Percentiles rank a stretch among this genome's conserved stretches.
Conservation (phyloP, 2,329 filamentous ascomycete genomes). For the Drechslerella dactyloides region DNA sequence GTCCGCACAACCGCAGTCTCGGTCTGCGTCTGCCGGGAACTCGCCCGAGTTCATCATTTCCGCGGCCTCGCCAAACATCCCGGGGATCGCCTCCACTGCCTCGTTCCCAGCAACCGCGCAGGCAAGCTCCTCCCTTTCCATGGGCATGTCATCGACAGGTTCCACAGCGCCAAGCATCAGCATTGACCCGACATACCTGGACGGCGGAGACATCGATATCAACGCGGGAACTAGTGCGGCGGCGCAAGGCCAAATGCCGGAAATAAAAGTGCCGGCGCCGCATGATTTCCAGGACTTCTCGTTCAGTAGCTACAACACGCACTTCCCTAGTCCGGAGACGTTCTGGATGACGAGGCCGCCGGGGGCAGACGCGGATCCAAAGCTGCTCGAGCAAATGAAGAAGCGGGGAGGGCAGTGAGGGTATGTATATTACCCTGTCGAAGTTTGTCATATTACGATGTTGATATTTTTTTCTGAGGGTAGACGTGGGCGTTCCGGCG, state of each 20-base stretch:
- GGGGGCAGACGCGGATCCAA: constrained; percentile 4
- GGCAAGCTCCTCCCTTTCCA: constrained; percentile 4
- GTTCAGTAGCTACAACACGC: constrained; percentile 29
- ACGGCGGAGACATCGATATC: constrained; percentile 12
- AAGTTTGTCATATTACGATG: too few species aligned
- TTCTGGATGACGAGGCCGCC: constrained; percentile 15
- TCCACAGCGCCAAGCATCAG: constrained; percentile 22
- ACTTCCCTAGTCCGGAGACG: constrained; percentile 28
- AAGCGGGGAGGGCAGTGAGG: not conserved
- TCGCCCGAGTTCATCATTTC: constrained; percentile 34
- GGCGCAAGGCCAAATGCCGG: constrained; percentile 3
- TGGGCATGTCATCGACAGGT: not conserved
- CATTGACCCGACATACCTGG: constrained; percentile 31
- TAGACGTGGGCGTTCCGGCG: too few species aligned
- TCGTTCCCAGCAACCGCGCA: not conserved
- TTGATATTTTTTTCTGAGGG: too few species aligned
- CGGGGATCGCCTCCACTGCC: not conserved
- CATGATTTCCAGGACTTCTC: constrained; percentile 41
- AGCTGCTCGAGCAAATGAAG: constrained; percentile 31
- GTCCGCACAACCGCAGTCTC: constrained; percentile 2
- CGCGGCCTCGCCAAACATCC: constrained; percentile 9
- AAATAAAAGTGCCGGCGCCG: not conserved
- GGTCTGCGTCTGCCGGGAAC: constrained; percentile 18
- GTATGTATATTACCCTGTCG: too few species aligned
- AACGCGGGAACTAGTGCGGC: not conserved